phyloP scores from a whole-genome alignment of 192 early-diverging fungal genomes.

The Chytriomyces confervae region DNA sequence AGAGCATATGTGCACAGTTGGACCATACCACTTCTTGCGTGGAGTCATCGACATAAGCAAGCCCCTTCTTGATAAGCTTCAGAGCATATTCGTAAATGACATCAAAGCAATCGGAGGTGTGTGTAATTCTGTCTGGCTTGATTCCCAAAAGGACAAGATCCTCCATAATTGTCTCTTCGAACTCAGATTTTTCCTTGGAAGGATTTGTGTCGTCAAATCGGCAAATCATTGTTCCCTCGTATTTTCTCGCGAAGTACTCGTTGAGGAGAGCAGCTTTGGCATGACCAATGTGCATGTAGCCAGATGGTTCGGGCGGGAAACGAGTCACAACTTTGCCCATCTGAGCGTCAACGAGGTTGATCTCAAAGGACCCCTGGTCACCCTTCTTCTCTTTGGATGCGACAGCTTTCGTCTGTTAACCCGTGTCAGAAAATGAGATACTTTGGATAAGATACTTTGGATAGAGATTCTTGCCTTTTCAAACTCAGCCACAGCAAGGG shows the following conservation, averaged over 20 bases:
- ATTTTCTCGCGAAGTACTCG: constrained; percentile 90
- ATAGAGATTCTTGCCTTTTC: constrained; percentile 54
- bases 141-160: constrained; percentile 91
- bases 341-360: constrained; percentile 80
- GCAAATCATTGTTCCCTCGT: constrained; percentile 91
- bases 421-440: not conserved
- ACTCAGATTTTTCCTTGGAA: constrained; percentile 93
- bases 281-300: constrained; percentile 99
- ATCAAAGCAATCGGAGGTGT: constrained; percentile 96
- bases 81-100: constrained; percentile 83
- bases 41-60: constrained; percentile 95
- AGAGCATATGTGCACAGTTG: not conserved
- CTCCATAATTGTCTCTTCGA: constrained; percentile 93
- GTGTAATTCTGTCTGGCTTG: constrained; percentile 72
- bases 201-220: constrained; percentile 99
- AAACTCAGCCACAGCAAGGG: constrained; percentile 52
- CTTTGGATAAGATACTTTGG: constrained; percentile 59
- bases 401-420: constrained; percentile 22
- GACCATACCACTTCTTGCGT: constrained; percentile 65
- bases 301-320: constrained; percentile 98
- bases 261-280: constrained; percentile 98
- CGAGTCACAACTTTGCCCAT: constrained; percentile 92
- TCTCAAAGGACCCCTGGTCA: constrained; percentile 94
- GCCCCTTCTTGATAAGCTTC: constrained; percentile 81
- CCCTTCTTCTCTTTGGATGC: constrained; percentile 42